Percentiles rank a stretch among this genome's conserved stretches.
phyloP scores from a whole-genome alignment of 495 filamentous ascomycete genomes.

The Aspergillus sparsus region DNA sequence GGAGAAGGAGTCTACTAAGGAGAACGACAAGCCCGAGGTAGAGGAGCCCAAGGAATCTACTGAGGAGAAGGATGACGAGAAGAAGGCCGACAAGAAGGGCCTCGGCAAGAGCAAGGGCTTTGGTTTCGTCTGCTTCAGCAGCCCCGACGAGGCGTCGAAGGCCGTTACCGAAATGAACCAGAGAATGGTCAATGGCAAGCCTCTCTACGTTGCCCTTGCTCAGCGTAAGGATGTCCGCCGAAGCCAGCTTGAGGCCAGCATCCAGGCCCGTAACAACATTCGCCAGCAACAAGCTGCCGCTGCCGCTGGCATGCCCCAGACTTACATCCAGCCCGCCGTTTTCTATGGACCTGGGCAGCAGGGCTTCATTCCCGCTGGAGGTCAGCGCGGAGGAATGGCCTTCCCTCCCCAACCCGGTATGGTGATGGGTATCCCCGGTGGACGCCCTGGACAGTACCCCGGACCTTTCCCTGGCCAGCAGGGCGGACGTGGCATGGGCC shows the following conservation, averaged over 20 bases:
- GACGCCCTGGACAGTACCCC: constrained; percentile 81
- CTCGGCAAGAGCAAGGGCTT: constrained; percentile 99
- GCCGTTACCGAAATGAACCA: constrained; percentile 99
- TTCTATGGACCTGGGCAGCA: constrained; percentile 89
- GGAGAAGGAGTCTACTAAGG: constrained; percentile 53
- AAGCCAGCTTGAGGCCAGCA: constrained; percentile 97
- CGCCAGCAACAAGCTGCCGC: constrained; percentile 97
- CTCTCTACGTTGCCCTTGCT: constrained; percentile 94
- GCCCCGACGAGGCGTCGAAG: constrained; percentile 98
- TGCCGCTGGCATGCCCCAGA: constrained; percentile 85
- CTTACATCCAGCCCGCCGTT: constrained; percentile 81
- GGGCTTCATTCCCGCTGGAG: constrained; percentile 68
- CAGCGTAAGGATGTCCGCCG: constrained; percentile 99
- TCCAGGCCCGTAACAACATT: constrained; percentile 97
- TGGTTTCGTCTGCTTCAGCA: constrained; percentile 99
- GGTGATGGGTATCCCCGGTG: constrained; percentile 77
- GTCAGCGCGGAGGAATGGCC: constrained; percentile 75
- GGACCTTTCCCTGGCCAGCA: constrained; percentile 76
- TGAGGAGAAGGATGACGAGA: constrained; percentile 54
- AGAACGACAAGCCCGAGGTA: constrained; percentile 49
- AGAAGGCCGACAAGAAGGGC: constrained; percentile 69
- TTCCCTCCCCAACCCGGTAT: constrained; percentile 82
- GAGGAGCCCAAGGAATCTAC: constrained; percentile 35
- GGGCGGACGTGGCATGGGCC: constrained; percentile 77
- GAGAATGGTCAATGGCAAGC: constrained; percentile 96